Base-by-base conservation (phyloP, 179 eudicot species). In the Silene coronaria region DNA sequence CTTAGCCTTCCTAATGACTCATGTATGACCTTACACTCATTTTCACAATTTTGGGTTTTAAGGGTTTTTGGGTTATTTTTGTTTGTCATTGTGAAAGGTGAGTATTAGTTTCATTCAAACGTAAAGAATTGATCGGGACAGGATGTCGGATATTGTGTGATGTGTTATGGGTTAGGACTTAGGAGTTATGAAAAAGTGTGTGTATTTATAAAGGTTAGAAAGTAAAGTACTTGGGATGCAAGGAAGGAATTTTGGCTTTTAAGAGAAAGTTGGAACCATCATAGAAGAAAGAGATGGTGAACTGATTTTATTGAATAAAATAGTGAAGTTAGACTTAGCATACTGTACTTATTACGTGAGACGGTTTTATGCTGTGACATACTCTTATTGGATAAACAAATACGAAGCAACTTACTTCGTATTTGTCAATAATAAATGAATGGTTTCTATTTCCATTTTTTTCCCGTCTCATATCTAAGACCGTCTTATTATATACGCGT, bases 1-100 rank as follows among this genome's bases (percentile, higher is more conserved):
- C 60, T 73, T 53, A 80, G 61, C 60, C 45, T 72, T n/a, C 75
- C 77, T 61, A 70, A 28, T 77, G 83, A 74, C 46, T 87, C 87
- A 65, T 89, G 89, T 38, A 87, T 86, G 46, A 81, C 82, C 78
- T 84, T 86, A 80, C 92, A 90, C 7, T 82, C 77, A 72, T 38
- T 80, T 80, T 90, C 92, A 75, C 60, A 77, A n/a, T 42, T 72
- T 45, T 71, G 63, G 76, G 22, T 46, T 32, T 62, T 68, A n/a
- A 73, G 17, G 27, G 26, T 27, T 13, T 73, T 67, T 58, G 68
- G 74, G 46, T 62, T 3, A 36, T 38, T 75, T 27, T 21, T 76
- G 64, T 32, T 45, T 17, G 74, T 57, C 80, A 76, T 80, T 51
- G 19, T 21, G 1, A 13, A 19, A 24, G n/a, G 19, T 0, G 53